Evolutionary conservation across 495 filamentous ascomycete genomes (phyloP), one percentile per base, ranked within the genome.

Genomic region (Aspergillus funiculosus): DNA sequence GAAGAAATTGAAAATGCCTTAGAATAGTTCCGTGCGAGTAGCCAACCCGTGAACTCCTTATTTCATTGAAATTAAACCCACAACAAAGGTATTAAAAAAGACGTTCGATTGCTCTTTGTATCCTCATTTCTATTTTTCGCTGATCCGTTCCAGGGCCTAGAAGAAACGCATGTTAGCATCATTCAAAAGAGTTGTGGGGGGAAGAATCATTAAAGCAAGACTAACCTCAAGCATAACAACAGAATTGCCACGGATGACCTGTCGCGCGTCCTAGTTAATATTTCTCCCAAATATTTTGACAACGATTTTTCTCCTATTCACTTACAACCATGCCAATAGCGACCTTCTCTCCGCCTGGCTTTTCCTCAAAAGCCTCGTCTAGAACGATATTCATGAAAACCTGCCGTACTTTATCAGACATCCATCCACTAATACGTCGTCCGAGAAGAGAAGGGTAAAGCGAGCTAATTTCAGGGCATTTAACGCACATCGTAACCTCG

Each of bases 351-450:
- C 88, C 89, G 44, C 87, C 89, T 22, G 79, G 77, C 65, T 91
- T 95, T 74, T 96, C 89, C 59, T 97, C 92, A 11, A 94, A 84
- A n/a, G 92, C 91, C 54, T 97, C 92, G 62, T 98, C 94, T 10
- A 98, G 79, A 19, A 97, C 91, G 58, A 98, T 89, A 67, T 98
- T 98, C 58, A 98, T 78, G 75, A 97, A 98, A 41, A 96, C 89
- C 92, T 98, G 62, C 8, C 14, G 37, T 50, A 19, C 25, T 20
- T 19, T n/a, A 22, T 37, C 17, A 39, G 24, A 18, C 10, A 17
- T n/a, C n/a, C n/a, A n/a, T n/a, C n/a, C n/a, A n/a, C n/a, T n/a
- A n/a, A n/a, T n/a, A n/a, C n/a, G n/a, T n/a, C n/a, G n/a, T n/a
- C n/a, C 2, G 6, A 7, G 13, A 17, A 25, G 6, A 8, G n/a